Percentiles rank a stretch among this genome's conserved stretches.
Conservation (phyloP, 345 rosid species). For the Lenwebbia sp. region DNA sequence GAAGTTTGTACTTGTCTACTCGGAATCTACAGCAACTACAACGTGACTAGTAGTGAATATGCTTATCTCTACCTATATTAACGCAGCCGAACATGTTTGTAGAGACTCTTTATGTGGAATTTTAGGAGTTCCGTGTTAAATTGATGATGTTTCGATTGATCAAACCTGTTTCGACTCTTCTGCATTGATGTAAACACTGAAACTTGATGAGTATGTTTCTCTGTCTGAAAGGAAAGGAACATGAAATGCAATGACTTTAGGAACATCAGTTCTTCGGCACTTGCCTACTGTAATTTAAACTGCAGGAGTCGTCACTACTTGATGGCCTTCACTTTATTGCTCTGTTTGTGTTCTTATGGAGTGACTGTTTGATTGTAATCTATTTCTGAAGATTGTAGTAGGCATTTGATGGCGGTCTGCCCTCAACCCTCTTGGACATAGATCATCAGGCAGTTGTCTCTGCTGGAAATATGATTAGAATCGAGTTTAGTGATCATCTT, state of each 20-base stretch:
- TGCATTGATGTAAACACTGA: not conserved
- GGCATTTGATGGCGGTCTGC: not conserved
- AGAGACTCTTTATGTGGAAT: not conserved
- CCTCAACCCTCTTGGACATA: not conserved
- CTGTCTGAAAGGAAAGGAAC: not conserved
- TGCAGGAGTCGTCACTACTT: not conserved
- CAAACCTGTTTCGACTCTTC: not conserved
- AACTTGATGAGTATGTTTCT: not conserved
- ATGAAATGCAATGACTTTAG: not conserved
- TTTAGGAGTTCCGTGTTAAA: not conserved
- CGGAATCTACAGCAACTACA: not conserved
- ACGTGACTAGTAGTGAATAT: not conserved
- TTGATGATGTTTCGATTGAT: not conserved
- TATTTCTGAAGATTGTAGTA: not conserved
- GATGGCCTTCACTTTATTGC: not conserved
- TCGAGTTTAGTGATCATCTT: not conserved
- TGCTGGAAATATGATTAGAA: not conserved
- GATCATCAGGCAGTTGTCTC: not conserved
- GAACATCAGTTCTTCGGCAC: not conserved
- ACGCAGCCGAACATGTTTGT: not conserved
- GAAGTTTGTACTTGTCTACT: not conserved
- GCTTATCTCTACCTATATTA: not conserved
- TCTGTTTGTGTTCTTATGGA: not conserved
- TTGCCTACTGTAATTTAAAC: not conserved
- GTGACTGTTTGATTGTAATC: not conserved